Evolutionary conservation across 768 basidiomycete genomes (phyloP).

Genomic region (Lactarius indigo): DNA sequence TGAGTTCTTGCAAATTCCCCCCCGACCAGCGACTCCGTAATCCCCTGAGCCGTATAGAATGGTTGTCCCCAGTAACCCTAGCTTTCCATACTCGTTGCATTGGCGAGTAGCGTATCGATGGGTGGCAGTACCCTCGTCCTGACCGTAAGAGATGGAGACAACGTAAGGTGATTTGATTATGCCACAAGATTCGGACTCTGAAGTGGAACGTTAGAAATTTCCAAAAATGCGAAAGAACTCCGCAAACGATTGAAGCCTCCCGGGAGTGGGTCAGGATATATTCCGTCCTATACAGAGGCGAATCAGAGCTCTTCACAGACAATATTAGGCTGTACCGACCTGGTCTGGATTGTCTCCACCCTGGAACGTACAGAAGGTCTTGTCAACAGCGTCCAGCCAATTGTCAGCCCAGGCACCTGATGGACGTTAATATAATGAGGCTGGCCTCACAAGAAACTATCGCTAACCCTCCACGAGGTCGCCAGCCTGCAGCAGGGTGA

Average conservation of each 20-base stretch:
- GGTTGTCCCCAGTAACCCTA: constrained; percentile 41
- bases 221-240: too few relatives aligned
- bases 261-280: constrained; percentile 40
- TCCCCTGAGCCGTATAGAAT: constrained; percentile 46
- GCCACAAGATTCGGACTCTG: constrained; percentile 38
- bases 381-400: constrained; percentile 26
- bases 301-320: background rate
- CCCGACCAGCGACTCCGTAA: constrained; percentile 40
- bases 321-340: background rate
- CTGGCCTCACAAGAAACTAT: constrained; percentile 29
- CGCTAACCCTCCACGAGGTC: constrained; percentile 5
- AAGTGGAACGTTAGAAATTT: too few relatives aligned
- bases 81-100: constrained; percentile 45
- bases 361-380: constrained; percentile 18
- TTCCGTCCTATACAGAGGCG: constrained; percentile 8
- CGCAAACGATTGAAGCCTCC: constrained; percentile 36
- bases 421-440: background rate
- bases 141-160: constrained; percentile 41
- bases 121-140: constrained; percentile 36
- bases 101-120: constrained; percentile 39
- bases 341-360: constrained; percentile 7
- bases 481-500: constrained; percentile 41
- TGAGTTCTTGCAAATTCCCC: constrained; percentile 33
- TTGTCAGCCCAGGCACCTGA: constrained; percentile 20
- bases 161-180: constrained; percentile 35